phyloP scores from a whole-genome alignment of 2,329 filamentous ascomycete genomes.

The Claviceps humidiphila region DNA sequence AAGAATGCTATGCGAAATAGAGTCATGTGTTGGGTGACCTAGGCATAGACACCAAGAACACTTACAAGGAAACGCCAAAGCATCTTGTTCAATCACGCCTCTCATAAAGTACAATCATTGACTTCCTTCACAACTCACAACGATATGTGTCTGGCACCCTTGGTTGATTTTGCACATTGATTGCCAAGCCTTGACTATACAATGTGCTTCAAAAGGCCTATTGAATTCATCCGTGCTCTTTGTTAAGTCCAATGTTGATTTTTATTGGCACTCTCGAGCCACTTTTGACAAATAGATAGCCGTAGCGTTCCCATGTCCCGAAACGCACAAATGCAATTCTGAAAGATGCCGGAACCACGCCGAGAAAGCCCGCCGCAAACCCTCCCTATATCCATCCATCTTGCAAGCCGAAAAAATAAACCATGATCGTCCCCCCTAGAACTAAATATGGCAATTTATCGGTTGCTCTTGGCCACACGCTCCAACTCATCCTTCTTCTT shows the following conservation, averaged over 20 bases:
- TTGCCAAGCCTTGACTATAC: no score
- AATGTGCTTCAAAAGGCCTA: slow-evolving; percentile 1
- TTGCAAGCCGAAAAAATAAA: slow-evolving; percentile 1
- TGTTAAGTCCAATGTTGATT: slow-evolving; percentile 24
- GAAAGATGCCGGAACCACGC: slow-evolving; percentile 33
- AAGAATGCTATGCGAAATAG: no score
- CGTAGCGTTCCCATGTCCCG: slow-evolving; percentile 29
- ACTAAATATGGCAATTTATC: slow-evolving; percentile 53
- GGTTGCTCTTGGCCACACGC: slow-evolving; percentile 99
- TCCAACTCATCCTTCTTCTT: slow-evolving; percentile 99
- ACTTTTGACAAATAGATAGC: slow-evolving; percentile 27
- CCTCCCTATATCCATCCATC: slow-evolving; percentile 8
- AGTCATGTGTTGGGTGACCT: neutral
- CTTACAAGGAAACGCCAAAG: neutral
- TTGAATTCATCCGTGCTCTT: slow-evolving; percentile 23
- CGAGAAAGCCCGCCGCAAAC: slow-evolving; percentile 27
- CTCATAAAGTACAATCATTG: no score
- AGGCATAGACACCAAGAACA: neutral
- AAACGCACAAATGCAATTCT: slow-evolving; percentile 35
- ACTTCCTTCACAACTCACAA: no score
- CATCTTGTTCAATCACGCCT: neutral
- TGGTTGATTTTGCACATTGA: no score
- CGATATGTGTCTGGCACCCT: no score
- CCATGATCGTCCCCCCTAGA: neutral
- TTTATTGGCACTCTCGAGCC: slow-evolving; percentile 29